A percentile compares a stretch with the other conserved stretches of the same genome.
These are phyloP conservation scores for Astrothelium macrocarpum DNA, from an alignment of 495 filamentous ascomycete genomes.

Conservation along the genomic window DNA sequence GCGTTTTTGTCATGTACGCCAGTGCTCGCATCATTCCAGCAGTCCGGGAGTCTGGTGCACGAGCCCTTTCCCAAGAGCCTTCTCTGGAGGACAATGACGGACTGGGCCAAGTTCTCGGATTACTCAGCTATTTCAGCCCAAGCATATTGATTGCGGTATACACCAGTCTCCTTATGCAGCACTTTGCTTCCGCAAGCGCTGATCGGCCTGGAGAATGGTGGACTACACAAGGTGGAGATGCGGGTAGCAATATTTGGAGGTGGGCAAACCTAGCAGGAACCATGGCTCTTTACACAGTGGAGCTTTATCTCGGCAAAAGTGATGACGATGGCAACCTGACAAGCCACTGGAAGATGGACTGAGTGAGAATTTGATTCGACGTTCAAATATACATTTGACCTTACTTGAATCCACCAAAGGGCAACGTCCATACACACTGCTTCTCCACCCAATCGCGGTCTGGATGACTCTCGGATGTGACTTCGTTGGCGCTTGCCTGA, in stretches of 20 bases:
- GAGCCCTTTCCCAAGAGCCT: slow-evolving; percentile 71
- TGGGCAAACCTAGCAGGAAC: slow-evolving; percentile 88
- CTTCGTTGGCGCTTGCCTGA: too few species aligned
- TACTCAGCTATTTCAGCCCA: slow-evolving; percentile 86
- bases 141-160: slow-evolving; percentile 90
- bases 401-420: neutral
- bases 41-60: slow-evolving; percentile 72
- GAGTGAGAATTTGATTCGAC: slow-evolving; percentile 25
- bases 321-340: slow-evolving; percentile 59
- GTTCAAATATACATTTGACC: neutral
- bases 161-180: slow-evolving; percentile 92
- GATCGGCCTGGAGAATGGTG: slow-evolving; percentile 69
- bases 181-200: slow-evolving; percentile 65
- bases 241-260: slow-evolving; percentile 76
- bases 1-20: slow-evolving; percentile 87
- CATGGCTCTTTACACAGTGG: slow-evolving; percentile 80
- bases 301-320: slow-evolving; percentile 73
- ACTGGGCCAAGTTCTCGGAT: slow-evolving; percentile 63
- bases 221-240: slow-evolving; percentile 66
- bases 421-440: too few species aligned
- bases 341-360: slow-evolving; percentile 90
- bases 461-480: too few species aligned
- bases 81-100: slow-evolving; percentile 76
- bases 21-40: slow-evolving; percentile 94
- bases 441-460: too few species aligned